Conservation (phyloP, 1,284 basidiomycete species). For the Cutaneotrichosporon arboriforme region DNA sequence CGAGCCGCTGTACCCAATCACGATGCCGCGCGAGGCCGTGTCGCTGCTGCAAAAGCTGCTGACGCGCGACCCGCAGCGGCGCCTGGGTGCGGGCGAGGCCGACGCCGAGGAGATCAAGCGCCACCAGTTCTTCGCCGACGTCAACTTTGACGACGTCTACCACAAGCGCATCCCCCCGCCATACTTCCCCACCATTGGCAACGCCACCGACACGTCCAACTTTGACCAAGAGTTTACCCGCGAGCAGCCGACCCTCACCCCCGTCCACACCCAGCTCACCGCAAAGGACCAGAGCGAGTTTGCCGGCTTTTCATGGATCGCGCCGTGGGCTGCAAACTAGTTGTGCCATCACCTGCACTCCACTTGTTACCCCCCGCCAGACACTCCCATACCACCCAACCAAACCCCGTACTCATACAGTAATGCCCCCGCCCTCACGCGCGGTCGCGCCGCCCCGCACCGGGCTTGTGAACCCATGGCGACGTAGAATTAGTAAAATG, state of each 20-base stretch:
- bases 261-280: constrained; percentile 92
- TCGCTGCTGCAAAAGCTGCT: constrained; percentile 92
- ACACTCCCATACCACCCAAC: not conserved
- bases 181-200: constrained; percentile 83
- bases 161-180: constrained; percentile 95
- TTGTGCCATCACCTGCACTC: not conserved
- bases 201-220: constrained; percentile 57
- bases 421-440: not conserved
- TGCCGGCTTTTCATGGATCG: constrained; percentile 80
- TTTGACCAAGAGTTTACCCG: constrained; percentile 96
- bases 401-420: not conserved
- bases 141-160: constrained; percentile 91
- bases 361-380: too few relatives aligned
- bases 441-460: not conserved
- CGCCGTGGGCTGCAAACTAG: constrained; percentile 26
- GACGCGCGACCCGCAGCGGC: constrained; percentile 84
- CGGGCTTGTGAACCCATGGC: not conserved
- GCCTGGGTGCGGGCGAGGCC: constrained; percentile 86
- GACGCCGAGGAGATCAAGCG: constrained; percentile 97
- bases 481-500: constrained; percentile 1
- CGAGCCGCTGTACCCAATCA: constrained; percentile 96
- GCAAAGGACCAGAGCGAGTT: constrained; percentile 90
- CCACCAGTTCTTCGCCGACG: constrained; percentile 97
- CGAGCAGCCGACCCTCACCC: constrained; percentile 95
- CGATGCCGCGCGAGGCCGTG: constrained; percentile 98